Percentiles rank a stretch among this genome's conserved stretches.
phyloP scores from a whole-genome alignment of 148 eudicot genomes.

The Fallopia convolvulus region DNA sequence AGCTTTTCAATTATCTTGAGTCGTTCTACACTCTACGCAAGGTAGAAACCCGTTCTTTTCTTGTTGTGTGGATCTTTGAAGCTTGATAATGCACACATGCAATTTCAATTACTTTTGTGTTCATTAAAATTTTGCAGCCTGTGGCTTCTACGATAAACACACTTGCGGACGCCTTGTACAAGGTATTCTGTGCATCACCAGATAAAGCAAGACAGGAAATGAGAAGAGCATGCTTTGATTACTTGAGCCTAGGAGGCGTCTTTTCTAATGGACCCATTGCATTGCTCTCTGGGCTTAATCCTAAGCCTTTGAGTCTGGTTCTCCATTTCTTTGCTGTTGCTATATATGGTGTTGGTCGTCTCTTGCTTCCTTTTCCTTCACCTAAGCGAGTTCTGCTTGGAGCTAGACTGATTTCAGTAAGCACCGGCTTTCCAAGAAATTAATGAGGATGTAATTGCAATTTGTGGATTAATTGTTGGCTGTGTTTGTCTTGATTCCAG shows the following conservation, averaged over 20 bases:
- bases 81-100: neutral
- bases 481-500: conserved; percentile 25
- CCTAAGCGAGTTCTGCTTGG: conserved; percentile 55
- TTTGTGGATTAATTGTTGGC: neutral
- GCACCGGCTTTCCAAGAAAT: conserved; percentile 7
- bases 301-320: conserved; percentile 57
- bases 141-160: conserved; percentile 74
- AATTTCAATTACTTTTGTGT: too few species aligned
- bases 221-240: conserved; percentile 67
- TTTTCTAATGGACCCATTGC: conserved; percentile 60
- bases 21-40: conserved; percentile 14
- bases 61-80: neutral
- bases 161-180: conserved; percentile 68
- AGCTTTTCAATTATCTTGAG: conserved; percentile 9
- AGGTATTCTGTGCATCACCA: conserved; percentile 71
- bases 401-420: conserved; percentile 48
- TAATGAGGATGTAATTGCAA: neutral
- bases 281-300: conserved; percentile 71
- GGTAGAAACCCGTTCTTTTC: neutral
- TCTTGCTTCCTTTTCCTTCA: conserved; percentile 66
- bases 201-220: conserved; percentile 69
- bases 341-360: conserved; percentile 65
- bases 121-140: conserved; percentile 39
- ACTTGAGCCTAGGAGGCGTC: conserved; percentile 71
- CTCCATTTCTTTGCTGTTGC: conserved; percentile 80